A percentile compares a stretch with the other conserved stretches of the same genome.
phyloP scores from a whole-genome alignment of 2,329 filamentous ascomycete genomes.

The Pyrenochaeta sp. region DNA sequence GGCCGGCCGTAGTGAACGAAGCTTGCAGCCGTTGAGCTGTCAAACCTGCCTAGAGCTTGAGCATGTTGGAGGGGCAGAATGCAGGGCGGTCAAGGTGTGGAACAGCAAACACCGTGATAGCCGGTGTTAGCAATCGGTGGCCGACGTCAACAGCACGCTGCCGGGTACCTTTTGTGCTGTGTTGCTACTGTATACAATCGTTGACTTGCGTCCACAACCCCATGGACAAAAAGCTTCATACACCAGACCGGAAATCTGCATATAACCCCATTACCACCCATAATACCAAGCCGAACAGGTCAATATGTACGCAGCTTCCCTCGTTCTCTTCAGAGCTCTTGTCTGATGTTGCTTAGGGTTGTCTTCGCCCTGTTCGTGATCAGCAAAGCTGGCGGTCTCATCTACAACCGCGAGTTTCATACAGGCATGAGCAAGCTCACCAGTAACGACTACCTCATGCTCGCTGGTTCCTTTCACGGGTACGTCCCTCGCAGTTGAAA shows the following conservation, averaged over 20 bases:
- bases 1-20: slow-evolving; percentile 2
- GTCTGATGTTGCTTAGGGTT: slow-evolving; percentile 67
- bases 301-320: slow-evolving; percentile 22
- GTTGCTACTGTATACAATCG: not conserved
- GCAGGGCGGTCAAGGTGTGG: slow-evolving; percentile 7
- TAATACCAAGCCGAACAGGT: not conserved
- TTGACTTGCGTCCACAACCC: not conserved
- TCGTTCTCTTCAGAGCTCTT: not conserved
- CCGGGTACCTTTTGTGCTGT: not conserved
- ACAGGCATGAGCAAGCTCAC: slow-evolving; percentile 86
- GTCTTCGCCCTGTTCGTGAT: slow-evolving; percentile 96
- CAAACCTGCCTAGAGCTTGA: slow-evolving; percentile 6
- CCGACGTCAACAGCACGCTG: not conserved
- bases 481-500: slow-evolving; percentile 53
- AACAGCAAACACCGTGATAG: not conserved
- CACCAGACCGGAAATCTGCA: not conserved
- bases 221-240: not conserved
- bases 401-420: slow-evolving; percentile 95
- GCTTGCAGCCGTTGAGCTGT: slow-evolving; percentile 11
- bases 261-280: not conserved
- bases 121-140: not conserved
- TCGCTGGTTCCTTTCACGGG: slow-evolving; percentile 98
- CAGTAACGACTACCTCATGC: slow-evolving; percentile 95
- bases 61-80: slow-evolving; percentile 25
- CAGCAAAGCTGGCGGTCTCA: slow-evolving; percentile 96